Evolutionary conservation across 2,329 filamentous ascomycete species (phyloP).

Genomic region (Periconia sp.): DNA sequence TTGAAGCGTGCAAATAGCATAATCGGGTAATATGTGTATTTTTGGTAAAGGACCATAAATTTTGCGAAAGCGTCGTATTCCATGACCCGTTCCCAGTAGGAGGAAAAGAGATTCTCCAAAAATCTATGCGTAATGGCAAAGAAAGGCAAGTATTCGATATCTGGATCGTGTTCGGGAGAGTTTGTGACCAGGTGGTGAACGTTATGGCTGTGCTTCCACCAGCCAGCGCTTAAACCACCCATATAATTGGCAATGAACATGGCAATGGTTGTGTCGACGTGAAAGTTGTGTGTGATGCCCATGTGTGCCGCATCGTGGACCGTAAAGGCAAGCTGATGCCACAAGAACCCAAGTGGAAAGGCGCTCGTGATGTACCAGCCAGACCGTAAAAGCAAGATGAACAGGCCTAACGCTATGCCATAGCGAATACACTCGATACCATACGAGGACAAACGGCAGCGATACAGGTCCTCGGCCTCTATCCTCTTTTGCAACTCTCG

Average conservation of each 20-base stretch:
- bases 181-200: constrained; percentile 98
- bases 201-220: constrained; percentile 98
- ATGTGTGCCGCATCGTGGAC: constrained; percentile 97
- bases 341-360: constrained; percentile 78
- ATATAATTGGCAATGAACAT: constrained; percentile 90
- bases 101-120: constrained; percentile 67
- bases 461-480: constrained; percentile 75
- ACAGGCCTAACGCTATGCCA: constrained; percentile 66
- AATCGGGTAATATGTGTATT: constrained; percentile 72
- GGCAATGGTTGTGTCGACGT: constrained; percentile 81
- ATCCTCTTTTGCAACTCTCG: constrained; percentile 76
- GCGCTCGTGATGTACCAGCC: constrained; percentile 66
- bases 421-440: constrained; percentile 77
- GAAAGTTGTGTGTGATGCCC: constrained; percentile 93
- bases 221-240: constrained; percentile 87
- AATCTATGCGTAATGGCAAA: constrained; percentile 72
- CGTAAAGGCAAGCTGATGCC: constrained; percentile 94
- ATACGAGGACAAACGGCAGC: constrained; percentile 85
- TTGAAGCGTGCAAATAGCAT: constrained; percentile 75
- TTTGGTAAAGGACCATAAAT: constrained; percentile 65
- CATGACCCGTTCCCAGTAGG: constrained; percentile 71
- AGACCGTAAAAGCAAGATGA: constrained; percentile 56
- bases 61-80: constrained; percentile 67
- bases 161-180: constrained; percentile 91
- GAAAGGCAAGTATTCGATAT: constrained; percentile 79